A percentile compares a stretch with the other conserved stretches of the same genome.
Evolutionary conservation across 768 basidiomycete genomes (phyloP).

Genomic region (Gymnopilus dilepis): DNA sequence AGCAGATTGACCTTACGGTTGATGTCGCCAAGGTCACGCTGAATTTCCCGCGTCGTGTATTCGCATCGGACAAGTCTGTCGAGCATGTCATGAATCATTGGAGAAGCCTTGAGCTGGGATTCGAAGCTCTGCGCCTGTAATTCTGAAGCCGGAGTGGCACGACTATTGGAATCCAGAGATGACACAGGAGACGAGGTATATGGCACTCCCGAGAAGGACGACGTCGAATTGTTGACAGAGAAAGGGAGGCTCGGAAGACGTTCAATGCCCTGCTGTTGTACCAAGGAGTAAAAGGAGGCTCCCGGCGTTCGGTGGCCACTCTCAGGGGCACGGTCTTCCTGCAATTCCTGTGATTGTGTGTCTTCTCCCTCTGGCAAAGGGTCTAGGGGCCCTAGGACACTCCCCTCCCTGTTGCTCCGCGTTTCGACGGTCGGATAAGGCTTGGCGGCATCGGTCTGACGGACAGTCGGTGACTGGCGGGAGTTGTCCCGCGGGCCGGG

Average conservation of each 20-base stretch:
- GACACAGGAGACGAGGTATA: constrained; percentile 79
- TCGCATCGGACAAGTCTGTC: constrained; percentile 79
- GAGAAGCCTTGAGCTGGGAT: constrained; percentile 74
- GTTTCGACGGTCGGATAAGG: constrained; percentile 42
- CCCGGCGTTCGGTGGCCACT: constrained; percentile 32
- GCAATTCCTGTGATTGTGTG: constrained; percentile 21
- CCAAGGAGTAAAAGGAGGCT: constrained; percentile 23
- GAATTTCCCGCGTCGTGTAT: constrained; percentile 69
- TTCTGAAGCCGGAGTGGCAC: constrained; percentile 56
- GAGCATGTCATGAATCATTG: constrained; percentile 75
- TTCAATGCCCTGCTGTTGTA: constrained; percentile 23
- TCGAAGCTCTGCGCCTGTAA: constrained; percentile 61
- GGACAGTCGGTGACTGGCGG: constrained; percentile 51
- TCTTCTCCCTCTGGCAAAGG: constrained; percentile 51
- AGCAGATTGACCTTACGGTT: constrained; percentile 80
- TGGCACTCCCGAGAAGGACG: constrained; percentile 37
- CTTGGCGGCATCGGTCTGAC: constrained; percentile 51
- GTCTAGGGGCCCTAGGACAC: constrained; percentile 54
- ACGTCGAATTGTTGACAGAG: constrained; percentile 10
- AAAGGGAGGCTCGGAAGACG: constrained; percentile 18
- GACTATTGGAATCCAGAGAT: constrained; percentile 76
- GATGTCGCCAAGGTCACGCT: constrained; percentile 74
- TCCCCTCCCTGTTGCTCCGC: constrained; percentile 47
- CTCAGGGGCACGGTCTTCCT: constrained; percentile 26
- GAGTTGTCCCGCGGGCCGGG: constrained; percentile 43